phyloP scores from a whole-genome alignment of 192 early-diverging fungal species.

The Helicostylum pulchrum region DNA sequence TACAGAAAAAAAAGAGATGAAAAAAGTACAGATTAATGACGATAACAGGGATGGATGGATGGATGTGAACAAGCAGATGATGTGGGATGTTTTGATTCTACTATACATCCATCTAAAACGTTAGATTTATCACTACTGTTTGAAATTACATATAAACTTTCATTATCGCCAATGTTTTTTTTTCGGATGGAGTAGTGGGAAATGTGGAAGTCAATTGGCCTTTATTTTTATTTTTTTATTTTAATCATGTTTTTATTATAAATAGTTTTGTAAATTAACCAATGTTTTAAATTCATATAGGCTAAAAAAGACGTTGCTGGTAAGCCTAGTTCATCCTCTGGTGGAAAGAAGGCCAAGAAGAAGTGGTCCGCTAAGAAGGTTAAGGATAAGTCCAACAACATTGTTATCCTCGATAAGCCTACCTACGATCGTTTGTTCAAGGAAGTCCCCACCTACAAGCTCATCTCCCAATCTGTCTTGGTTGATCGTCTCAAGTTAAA shows the following conservation, averaged over 20 bases:
- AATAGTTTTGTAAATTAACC: not conserved
- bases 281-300: conserved; percentile 25
- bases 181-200: not conserved
- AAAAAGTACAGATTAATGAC: not conserved
- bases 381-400: conserved; percentile 99
- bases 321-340: conserved; percentile 54
- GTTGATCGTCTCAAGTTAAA: conserved; percentile 98
- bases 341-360: conserved; percentile 64
- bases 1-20: not conserved
- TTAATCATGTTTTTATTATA: not conserved
- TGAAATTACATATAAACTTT: not conserved
- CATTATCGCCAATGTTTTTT: not conserved
- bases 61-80: not conserved
- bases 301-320: conserved; percentile 62
- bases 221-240: not conserved
- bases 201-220: no score
- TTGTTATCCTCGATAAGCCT: conserved; percentile 93
- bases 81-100: not conserved
- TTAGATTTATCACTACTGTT: not conserved
- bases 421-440: conserved; percentile 99
- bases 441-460: conserved; percentile 99
- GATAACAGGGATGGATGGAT: not conserved
- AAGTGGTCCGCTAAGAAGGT: conserved; percentile 99
- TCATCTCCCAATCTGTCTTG: conserved; percentile 96
- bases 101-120: not conserved